Evolutionary conservation across 306 rosid genomes (phyloP).

Genomic region (Corylus avellana): DNA sequence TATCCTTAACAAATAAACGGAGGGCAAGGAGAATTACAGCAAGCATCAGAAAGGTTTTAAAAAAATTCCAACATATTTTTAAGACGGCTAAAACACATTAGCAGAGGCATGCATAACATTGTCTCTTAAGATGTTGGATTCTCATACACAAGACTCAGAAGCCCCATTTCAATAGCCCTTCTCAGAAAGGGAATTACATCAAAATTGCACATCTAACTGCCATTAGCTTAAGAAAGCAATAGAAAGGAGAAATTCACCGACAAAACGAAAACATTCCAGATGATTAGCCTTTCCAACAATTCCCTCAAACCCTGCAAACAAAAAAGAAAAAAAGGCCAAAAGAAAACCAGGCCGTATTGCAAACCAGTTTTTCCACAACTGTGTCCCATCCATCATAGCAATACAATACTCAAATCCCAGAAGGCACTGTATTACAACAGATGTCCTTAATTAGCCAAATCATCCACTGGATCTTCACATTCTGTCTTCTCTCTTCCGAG

Average conservation of each 20-base stretch:
- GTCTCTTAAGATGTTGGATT: not conserved
- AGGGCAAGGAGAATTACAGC: not conserved
- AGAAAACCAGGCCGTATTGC: not conserved
- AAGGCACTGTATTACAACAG: conserved; percentile 16
- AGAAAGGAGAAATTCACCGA: not conserved
- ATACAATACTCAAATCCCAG: conserved; percentile 9
- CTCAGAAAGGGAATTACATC: not conserved
- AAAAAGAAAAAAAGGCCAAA: not conserved
- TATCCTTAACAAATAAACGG: not conserved
- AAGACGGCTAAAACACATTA: not conserved
- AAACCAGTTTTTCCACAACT: not conserved
- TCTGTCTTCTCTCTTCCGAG: conserved; percentile 89
- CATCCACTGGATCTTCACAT: conserved; percentile 52
- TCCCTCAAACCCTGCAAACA: not conserved
- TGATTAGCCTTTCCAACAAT: not conserved
- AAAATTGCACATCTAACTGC: not conserved
- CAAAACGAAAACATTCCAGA: not conserved
- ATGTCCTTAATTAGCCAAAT: conserved; percentile 7
- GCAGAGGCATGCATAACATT: not conserved
- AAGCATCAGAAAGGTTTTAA: not conserved
- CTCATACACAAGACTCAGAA: not conserved
- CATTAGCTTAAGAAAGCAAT: not conserved
- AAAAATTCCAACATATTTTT: not conserved
- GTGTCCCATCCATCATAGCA: conserved; percentile 6
- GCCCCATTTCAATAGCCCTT: not conserved